phyloP scores from a whole-genome alignment of 345 rosid genomes.

The Melastoma malabathricum region DNA sequence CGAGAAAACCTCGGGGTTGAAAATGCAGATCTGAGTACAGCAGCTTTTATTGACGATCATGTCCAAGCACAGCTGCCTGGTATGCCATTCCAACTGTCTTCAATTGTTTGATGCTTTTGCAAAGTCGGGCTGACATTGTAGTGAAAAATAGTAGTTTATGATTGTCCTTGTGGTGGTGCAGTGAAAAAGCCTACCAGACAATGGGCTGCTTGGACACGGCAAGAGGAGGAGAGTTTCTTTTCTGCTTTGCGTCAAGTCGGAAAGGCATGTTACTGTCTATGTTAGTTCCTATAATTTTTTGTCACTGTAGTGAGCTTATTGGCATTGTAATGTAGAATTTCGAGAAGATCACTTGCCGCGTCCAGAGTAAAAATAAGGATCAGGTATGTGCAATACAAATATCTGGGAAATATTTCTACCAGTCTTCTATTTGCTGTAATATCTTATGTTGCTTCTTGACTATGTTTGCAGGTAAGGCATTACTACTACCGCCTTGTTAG shows the following conservation, averaged over 20 bases:
- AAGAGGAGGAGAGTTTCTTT: conserved; percentile 97
- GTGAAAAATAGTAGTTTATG: conserved; percentile 2
- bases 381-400: conserved; percentile 42
- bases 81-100: conserved; percentile 19
- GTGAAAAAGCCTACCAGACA: conserved; percentile 83
- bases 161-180: conserved; percentile 15
- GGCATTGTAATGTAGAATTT: conserved; percentile 50
- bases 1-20: conserved; percentile 24
- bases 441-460: conserved; percentile 3
- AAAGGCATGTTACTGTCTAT: conserved; percentile 40
- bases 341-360: conserved; percentile 90
- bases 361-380: conserved; percentile 96
- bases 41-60: conserved; percentile 22
- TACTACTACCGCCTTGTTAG: conserved; percentile 94
- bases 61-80: conserved; percentile 41
- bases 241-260: conserved; percentile 98
- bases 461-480: conserved; percentile 79
- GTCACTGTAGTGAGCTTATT: conserved; percentile 1
- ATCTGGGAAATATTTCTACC: neutral
- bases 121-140: neutral
- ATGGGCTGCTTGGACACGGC: conserved; percentile 99
- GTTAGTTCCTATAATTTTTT: neutral
- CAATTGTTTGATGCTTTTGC: conserved; percentile 2
- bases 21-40: conserved; percentile 25
- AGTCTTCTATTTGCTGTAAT: conserved; percentile 1